Evolutionary conservation across 2,329 filamentous ascomycete genomes (phyloP), one percentile per base, ranked within the genome.

Genomic region (Monosporascus cannonballus): DNA sequence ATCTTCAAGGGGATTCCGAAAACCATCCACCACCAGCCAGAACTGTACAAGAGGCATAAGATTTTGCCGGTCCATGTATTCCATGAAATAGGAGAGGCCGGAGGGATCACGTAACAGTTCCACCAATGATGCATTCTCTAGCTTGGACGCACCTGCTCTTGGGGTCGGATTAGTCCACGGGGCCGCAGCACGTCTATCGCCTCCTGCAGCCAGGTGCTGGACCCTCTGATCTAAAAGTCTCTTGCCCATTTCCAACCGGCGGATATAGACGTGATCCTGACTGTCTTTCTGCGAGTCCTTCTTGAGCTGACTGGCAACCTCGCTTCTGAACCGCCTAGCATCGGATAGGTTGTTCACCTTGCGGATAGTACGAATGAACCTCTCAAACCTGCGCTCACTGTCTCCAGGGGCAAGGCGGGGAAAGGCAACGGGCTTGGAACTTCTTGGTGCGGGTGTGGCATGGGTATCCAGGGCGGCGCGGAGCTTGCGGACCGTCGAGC

Each of bases 41-140:
- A 97, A 99, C 64, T 99, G 94, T 6, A 99, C 92, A 47, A 96
- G 74, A 15, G 88, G 81, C 86, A 97, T 93, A 25, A 93, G 77
- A 17, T 81, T 80, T 66, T 92, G 88, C 42, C 94, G 85, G 67
- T 99, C 94, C 94, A 99, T 99, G 65, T 91, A 97, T 67, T 99
- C 94, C 94, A 99, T 99, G 73, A 99, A 97, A 67, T 96, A 99
- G 2, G 94, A 97, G 8, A 99, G 77, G 0, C 90, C 93, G 1
- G 93, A 88, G 2, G 94, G 83, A 69, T 95, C 91, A 60, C 92
- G 87, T 53, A 99, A 77, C n/a, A 99, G 78, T 59, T 97, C 91
- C 14, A 86, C 82, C 2, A 97, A 76, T 1, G 89, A 85, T 7
- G 87, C 86, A 61, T 88, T 87, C 58, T 91, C 86, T 39, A 92